Conservation (phyloP, 352 stramenopile species). For the Peronospora destructor region DNA sequence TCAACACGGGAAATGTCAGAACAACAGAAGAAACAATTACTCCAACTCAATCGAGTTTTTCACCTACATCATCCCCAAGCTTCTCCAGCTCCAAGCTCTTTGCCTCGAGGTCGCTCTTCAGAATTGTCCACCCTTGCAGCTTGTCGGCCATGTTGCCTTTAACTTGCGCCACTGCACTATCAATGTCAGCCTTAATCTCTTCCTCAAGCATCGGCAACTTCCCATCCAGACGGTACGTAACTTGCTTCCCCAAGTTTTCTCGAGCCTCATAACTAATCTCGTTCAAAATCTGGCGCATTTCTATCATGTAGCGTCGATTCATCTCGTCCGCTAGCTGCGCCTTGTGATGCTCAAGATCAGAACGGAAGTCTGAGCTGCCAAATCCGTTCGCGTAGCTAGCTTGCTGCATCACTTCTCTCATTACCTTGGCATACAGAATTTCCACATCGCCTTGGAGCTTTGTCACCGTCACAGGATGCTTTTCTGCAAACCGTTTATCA, state of each 20-base stretch:
- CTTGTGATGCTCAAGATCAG: slow-evolving; percentile 64
- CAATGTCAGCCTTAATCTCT: slow-evolving; percentile 55
- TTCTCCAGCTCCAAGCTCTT: slow-evolving; percentile 70
- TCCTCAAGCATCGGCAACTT: slow-evolving; percentile 60
- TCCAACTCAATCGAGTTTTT: neutral
- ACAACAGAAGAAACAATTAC: neutral
- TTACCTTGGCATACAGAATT: slow-evolving; percentile 24
- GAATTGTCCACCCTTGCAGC: slow-evolving; percentile 66
- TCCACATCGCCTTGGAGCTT: slow-evolving; percentile 57
- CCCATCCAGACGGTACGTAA: slow-evolving; percentile 51
- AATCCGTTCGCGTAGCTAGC: slow-evolving; percentile 19
- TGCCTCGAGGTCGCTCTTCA: slow-evolving; percentile 49
- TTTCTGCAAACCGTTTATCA: slow-evolving; percentile 47
- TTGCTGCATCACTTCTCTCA: slow-evolving; percentile 32
- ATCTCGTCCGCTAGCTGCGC: slow-evolving; percentile 53
- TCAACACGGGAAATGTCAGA: slow-evolving; percentile 1
- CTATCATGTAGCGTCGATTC: slow-evolving; percentile 67
- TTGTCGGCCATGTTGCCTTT: slow-evolving; percentile 44
- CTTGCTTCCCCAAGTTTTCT: slow-evolving; percentile 58
- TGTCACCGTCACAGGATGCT: slow-evolving; percentile 45
- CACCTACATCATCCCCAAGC: slow-evolving; percentile 63
- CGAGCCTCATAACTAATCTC: slow-evolving; percentile 55
- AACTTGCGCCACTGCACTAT: slow-evolving; percentile 47
- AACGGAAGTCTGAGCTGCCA: slow-evolving; percentile 29
- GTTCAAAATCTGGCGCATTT: slow-evolving; percentile 70